Evolutionary conservation across 1,284 basidiomycete genomes (phyloP), one percentile per base, ranked within the genome.

Genomic region (Ceratobasidium sp.): DNA sequence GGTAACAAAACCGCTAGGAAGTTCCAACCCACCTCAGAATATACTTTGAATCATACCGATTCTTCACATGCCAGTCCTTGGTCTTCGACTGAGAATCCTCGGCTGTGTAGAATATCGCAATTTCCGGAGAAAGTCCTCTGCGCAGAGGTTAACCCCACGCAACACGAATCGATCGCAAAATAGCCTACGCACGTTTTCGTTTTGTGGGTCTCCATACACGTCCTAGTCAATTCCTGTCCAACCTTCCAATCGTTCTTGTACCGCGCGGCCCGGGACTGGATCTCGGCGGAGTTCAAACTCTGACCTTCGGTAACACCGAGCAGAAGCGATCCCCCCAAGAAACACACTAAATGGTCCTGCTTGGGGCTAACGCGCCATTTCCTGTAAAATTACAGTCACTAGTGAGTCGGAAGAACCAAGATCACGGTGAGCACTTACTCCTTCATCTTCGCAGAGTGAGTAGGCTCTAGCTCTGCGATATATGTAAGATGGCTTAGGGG

Each of bases 331-430:
- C 96, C 96, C 48, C 93, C 96, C 62, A 98, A 86, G 90, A 98
- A 99, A 85, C 97, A 98, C 0, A 96, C 96, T 27, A 99, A 90
- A 84, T 98, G 97, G 83, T 99, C 97, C 86, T 99, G 97, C 84
- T 98, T 97, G 18, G 94, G 93, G 1, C 89, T 87, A 18, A 94
- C 86, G 33, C 88, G 87, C 94, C 93, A 96, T 70, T 86, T 84
- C 41, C 93, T 94, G 81, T 3, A 44, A 30, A 30, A 3, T 38
- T 38, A 73, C 48, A 38, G n/a, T n/a, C 30, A 69, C 18, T 16
- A 8, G 48, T 52, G 35, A 38, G 71, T 44, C 30, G 30, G 41
- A 18, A 30, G 41, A 5, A 38, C 33, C 44, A 38, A 12, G n/a
- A 48, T n/a, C n/a, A 20, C 16, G 41, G n/a, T 0, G 33, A 10